Percentiles rank a stretch among this genome's conserved stretches.
Evolutionary conservation across 192 early-diverging fungal genomes (phyloP).

Genomic region (Pecoramyces ruminantium): DNA sequence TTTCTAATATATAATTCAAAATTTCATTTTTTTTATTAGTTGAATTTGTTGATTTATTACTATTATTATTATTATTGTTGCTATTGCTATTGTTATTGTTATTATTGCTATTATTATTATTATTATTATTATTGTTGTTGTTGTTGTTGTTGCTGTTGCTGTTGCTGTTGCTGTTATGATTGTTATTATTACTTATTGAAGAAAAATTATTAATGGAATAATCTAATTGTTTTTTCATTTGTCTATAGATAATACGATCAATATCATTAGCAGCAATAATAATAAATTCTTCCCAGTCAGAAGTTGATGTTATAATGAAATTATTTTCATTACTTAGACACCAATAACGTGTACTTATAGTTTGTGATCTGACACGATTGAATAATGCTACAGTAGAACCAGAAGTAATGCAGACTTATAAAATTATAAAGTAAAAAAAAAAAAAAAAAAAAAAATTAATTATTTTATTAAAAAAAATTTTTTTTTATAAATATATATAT

Average conservation of each 20-base stretch:
- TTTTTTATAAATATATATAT: no score
- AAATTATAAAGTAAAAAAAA: no score
- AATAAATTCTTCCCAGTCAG: neutral
- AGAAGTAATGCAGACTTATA: slow-evolving; percentile 75
- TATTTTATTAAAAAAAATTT: no score
- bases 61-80: no score
- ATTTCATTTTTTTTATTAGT: neutral
- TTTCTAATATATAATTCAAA: neutral
- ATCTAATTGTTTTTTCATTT: slow-evolving; percentile 8
- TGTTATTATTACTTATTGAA: no score
- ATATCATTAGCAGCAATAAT: slow-evolving; percentile 9
- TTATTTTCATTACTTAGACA: slow-evolving; percentile 31
- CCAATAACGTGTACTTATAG: slow-evolving; percentile 73
- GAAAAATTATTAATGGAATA: slow-evolving; percentile 10
- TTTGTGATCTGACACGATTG: slow-evolving; percentile 78
- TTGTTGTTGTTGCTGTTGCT: slow-evolving; percentile 15
- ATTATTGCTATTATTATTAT: neutral
- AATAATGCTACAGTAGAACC: slow-evolving; percentile 75
- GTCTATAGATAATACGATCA: slow-evolving; percentile 16
- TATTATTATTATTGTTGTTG: neutral
- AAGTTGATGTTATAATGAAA: neutral
- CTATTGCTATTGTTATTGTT: no score
- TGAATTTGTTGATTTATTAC: no score
- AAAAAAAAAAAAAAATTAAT: no score
- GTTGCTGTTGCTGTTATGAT: neutral